These are phyloP conservation scores for Boehmeria nivea DNA, from an alignment of 306 rosid species.

Conservation along the genomic window DNA sequence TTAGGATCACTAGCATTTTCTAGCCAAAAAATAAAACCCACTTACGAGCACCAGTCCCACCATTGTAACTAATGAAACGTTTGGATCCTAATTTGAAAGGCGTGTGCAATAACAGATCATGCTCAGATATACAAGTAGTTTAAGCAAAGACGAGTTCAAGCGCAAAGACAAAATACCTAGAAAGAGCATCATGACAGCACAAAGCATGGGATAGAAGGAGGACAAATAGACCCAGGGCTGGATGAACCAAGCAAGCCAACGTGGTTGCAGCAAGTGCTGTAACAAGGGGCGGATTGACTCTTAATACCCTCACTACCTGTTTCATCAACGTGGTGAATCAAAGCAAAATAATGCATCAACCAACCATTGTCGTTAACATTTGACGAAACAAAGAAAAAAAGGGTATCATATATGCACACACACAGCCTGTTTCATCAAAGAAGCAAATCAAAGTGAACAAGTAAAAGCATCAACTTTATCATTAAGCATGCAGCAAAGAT, in stretches of 20 bases:
- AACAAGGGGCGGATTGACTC: slow-evolving; percentile 55
- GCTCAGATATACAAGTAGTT: neutral
- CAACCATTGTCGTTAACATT: no score
- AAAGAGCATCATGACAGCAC: slow-evolving; percentile 79
- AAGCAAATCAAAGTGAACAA: no score
- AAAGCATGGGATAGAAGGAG: slow-evolving; percentile 63
- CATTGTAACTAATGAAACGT: neutral
- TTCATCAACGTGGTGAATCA: slow-evolving; percentile 17
- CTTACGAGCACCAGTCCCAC: neutral
- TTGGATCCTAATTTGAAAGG: neutral
- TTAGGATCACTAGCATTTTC: slow-evolving; percentile 25
- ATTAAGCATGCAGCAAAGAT: no score
- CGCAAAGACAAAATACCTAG: slow-evolving; percentile 50
- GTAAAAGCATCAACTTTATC: no score
- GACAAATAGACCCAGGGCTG: slow-evolving; percentile 66
- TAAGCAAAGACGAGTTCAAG: slow-evolving; percentile 12
- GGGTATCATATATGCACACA: no score
- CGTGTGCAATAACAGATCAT: neutral
- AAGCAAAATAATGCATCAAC: slow-evolving; percentile 18
- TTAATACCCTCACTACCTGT: slow-evolving; percentile 67
- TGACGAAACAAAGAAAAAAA: no score
- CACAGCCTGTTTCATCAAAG: no score
- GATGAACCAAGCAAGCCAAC: slow-evolving; percentile 79
- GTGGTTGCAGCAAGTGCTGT: slow-evolving; percentile 57
- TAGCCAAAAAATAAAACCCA: neutral